These are phyloP conservation scores for Paraleonurus japonicus DNA, from an alignment of 257 asterid genomes.

Conservation along the genomic window DNA sequence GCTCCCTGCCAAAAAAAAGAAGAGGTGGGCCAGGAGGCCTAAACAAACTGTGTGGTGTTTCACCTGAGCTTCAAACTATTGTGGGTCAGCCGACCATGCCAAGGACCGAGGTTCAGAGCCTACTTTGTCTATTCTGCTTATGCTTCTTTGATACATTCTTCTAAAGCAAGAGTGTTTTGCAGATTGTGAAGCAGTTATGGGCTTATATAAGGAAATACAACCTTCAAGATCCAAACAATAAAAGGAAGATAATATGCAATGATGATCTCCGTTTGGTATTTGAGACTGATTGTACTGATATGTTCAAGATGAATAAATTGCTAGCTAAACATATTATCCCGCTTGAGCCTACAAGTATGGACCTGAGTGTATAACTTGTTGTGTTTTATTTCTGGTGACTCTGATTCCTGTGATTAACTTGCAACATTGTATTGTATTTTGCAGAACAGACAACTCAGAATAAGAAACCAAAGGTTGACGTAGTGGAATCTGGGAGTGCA, in stretches of 20 bases:
- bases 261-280: conserved; percentile 69
- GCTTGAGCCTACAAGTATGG: conserved; percentile 72
- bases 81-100: conserved; percentile 93
- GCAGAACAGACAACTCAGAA: conserved; percentile 51
- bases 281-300: conserved; percentile 76
- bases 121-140: not conserved
- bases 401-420: conserved; percentile 7
- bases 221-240: conserved; percentile 75
- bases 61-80: conserved; percentile 85
- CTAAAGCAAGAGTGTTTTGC: conserved; percentile 26
- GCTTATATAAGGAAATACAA: conserved; percentile 73
- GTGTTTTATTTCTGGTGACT: conserved; percentile 8
- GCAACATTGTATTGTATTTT: conserved; percentile 10
- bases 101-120: conserved; percentile 74
- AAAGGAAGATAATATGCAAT: conserved; percentile 70
- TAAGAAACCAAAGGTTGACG: conserved; percentile 56
- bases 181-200: conserved; percentile 84
- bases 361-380: not conserved
- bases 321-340: conserved; percentile 75
- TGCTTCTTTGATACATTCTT: conserved; percentile 1
- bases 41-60: conserved; percentile 89
- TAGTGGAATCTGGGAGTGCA: conserved; percentile 53
- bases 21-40: conserved; percentile 97
- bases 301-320: conserved; percentile 92
- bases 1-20: conserved; percentile 62